phyloP scores from a whole-genome alignment of 176 grass and related monocot genomes.

The Eleusine indica region DNA sequence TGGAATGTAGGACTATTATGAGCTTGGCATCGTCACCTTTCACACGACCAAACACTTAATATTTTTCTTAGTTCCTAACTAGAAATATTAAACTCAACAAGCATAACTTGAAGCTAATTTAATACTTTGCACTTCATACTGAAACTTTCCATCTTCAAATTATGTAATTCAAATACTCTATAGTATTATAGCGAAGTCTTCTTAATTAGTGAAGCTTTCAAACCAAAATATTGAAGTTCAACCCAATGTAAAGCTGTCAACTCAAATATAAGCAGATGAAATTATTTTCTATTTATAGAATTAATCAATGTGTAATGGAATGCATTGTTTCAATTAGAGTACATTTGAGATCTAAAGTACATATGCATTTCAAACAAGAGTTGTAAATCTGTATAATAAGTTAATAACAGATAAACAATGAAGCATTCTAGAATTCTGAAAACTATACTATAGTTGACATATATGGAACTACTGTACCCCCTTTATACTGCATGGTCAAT shows the following conservation, averaged over 20 bases:
- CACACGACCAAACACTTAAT: background rate
- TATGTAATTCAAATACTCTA: background rate
- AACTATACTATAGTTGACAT: background rate
- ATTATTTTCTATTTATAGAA: background rate
- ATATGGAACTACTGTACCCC: background rate
- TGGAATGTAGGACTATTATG: conserved; percentile 3
- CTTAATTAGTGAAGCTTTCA: background rate
- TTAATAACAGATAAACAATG: background rate
- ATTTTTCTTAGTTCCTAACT: background rate
- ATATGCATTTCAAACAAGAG: background rate
- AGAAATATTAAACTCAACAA: background rate
- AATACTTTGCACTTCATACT: background rate
- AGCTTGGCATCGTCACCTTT: background rate
- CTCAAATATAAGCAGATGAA: background rate
- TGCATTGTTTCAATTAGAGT: background rate
- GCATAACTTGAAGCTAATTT: too few species aligned
- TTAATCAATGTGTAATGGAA: background rate
- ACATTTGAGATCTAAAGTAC: conserved; percentile 1
- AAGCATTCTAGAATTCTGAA: background rate
- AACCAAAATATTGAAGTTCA: background rate
- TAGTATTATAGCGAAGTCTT: background rate
- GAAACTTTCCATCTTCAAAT: background rate
- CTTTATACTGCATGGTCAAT: background rate
- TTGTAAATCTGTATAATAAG: background rate
- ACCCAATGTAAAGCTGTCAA: background rate